Evolutionary conservation across 257 asterid genomes (phyloP), one percentile per base, ranked within the genome.

Genomic region (Capsicum baccatum): DNA sequence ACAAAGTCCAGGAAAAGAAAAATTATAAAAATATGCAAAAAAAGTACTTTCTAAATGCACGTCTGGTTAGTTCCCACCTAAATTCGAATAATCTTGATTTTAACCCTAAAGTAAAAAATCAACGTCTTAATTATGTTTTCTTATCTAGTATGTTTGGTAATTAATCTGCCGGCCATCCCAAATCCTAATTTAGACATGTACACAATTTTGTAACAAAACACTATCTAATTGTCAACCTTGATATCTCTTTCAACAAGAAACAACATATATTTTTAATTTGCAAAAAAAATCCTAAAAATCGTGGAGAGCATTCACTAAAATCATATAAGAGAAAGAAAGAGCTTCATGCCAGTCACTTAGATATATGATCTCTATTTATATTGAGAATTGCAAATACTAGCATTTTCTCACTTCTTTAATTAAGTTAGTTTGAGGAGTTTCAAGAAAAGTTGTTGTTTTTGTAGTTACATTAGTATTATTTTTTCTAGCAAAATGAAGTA

Each of bases 231-330:
- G 79, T 83, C 85, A 85, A 83, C 83, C 37, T n/a, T 44, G 13
- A 37, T 21, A 84, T 47, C 73, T 39, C 71, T 83, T 85, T 87
- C 85, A 70, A 79, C 8, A 19, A 55, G 54, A 57, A 47, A 58
- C 15, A 26, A 64, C 39, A 50, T 78, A 47, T 50, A 6, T 5
- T 81, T 79, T 70, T 68, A 21, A 60, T 56, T 52, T 60, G 33
- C 47, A 82, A 26, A 26, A 26, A 26, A 26, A 26, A 0, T 9
- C 83, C 21, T 13, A 78, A 33, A 6, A 79, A 71, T 84, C 89
- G 87, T 88, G 89, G 84, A 74, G 59, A 84, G 87, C 89, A 86
- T 79, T 80, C 63, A 83, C 83, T 86, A 17, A 82, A 62, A 63
- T 26, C 42, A 69, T 44, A 42, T 69, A 69, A 16, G 35, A 69